Percentiles rank a stretch among this genome's conserved stretches.
These are phyloP conservation scores for Bidens hawaiensis DNA, from an alignment of 140 eudicot species.

Conservation along the genomic window DNA sequence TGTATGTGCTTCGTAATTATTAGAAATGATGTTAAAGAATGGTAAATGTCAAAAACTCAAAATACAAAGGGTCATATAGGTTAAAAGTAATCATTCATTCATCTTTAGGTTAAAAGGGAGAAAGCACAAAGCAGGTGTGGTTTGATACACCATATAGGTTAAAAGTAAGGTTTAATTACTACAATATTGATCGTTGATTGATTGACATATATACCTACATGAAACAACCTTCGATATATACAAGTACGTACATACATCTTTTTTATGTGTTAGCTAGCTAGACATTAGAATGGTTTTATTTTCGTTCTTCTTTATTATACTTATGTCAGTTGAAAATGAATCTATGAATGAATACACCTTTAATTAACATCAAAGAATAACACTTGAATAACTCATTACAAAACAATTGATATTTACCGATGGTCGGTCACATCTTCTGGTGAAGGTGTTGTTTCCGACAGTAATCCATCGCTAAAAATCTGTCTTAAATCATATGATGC, in stretches of 20 bases:
- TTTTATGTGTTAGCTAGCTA: neutral
- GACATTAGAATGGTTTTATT: neutral
- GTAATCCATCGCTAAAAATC: no score
- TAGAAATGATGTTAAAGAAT: conserved; percentile 10
- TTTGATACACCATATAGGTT: conserved; percentile 1
- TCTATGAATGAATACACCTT: no score
- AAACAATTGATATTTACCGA: no score
- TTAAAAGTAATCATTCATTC: neutral
- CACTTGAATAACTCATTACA: no score
- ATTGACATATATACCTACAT: conserved; percentile 8
- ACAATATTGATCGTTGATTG: no score
- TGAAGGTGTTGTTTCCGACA: no score
- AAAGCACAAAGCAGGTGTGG: neutral
- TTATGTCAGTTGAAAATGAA: neutral
- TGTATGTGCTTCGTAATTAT: conserved; percentile 16
- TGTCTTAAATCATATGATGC: no score
- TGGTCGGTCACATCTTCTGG: no score
- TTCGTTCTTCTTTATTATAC: neutral
- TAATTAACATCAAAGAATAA: no score
- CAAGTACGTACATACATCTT: neutral
- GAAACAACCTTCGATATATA: neutral
- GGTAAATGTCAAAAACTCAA: no score
- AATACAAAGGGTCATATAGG: no score
- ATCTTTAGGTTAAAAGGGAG: neutral
- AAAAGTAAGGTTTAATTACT: neutral